phyloP scores from a whole-genome alignment of 768 basidiomycete species.

The Suillus subluteus region DNA sequence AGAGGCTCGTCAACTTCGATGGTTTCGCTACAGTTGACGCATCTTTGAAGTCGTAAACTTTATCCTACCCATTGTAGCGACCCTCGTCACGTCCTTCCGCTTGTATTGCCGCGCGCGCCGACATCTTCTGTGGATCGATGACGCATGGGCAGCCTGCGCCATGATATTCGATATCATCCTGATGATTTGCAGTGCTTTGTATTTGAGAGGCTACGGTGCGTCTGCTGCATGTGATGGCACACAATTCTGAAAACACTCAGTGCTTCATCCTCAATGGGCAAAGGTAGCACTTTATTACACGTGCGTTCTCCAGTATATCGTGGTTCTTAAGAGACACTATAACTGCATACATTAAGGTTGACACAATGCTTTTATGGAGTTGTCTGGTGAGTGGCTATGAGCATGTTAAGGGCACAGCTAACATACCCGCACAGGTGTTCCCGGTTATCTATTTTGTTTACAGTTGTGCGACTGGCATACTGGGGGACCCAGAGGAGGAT shows the following conservation, averaged over 20 bases:
- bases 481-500: not conserved
- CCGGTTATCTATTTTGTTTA: constrained; percentile 1
- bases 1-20: not conserved
- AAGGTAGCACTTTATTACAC: not conserved
- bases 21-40: not conserved
- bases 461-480: not conserved
- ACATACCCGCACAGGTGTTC: not conserved
- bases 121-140: not conserved
- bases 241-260: not conserved
- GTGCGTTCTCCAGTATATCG: not conserved
- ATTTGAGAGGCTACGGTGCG: not conserved
- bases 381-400: not conserved
- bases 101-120: not conserved
- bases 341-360: not conserved
- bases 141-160: not conserved
- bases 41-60: not conserved
- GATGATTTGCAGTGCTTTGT: not conserved
- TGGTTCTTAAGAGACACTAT: not conserved
- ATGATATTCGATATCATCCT: not conserved
- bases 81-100: not conserved
- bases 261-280: not conserved
- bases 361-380: not conserved
- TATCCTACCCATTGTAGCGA: not conserved
- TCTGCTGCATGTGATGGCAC: not conserved
- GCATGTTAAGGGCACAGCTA: not conserved